A percentile compares a stretch with the other conserved stretches of the same genome.
Conservation (phyloP, 2,329 filamentous ascomycete genomes). For the Ceratocystis cubensis region DNA sequence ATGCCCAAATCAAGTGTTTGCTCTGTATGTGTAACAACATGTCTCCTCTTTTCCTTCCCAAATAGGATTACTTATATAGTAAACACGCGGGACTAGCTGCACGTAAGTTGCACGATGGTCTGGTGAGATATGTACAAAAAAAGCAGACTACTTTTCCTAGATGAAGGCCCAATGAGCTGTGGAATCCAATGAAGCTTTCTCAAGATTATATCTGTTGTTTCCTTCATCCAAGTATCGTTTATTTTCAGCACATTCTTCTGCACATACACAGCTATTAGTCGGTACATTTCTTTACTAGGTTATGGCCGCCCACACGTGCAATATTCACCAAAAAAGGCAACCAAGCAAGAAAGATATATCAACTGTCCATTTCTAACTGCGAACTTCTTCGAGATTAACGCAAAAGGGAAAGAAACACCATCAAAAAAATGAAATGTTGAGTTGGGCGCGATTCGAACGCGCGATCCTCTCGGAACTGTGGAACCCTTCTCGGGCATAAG, state of each 20-base stretch:
- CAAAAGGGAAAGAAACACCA: neutral
- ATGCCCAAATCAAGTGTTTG: neutral
- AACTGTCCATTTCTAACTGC: neutral
- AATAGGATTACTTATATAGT: neutral
- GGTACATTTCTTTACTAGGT: no score
- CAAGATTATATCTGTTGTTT: no score
- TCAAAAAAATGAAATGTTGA: slow-evolving; percentile 16
- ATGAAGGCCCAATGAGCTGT: no score
- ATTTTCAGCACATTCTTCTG: no score
- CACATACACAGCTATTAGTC: no score
- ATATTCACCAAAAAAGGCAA: neutral
- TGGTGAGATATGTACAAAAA: neutral
- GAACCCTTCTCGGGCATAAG: slow-evolving; percentile 21
- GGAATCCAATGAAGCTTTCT: no score
- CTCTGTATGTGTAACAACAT: neutral
- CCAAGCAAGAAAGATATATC: neutral
- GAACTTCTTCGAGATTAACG: neutral
- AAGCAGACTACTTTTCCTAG: no score
- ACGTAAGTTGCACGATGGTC: neutral
- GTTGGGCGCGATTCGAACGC: slow-evolving; percentile 22
- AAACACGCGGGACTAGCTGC: neutral
- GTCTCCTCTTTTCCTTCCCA: neutral
- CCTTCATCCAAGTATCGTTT: no score
- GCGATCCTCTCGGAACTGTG: slow-evolving; percentile 21
- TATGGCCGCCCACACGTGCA: neutral